Conservation (phyloP, 306 rosid species). For the Begonia loranthoides region DNA sequence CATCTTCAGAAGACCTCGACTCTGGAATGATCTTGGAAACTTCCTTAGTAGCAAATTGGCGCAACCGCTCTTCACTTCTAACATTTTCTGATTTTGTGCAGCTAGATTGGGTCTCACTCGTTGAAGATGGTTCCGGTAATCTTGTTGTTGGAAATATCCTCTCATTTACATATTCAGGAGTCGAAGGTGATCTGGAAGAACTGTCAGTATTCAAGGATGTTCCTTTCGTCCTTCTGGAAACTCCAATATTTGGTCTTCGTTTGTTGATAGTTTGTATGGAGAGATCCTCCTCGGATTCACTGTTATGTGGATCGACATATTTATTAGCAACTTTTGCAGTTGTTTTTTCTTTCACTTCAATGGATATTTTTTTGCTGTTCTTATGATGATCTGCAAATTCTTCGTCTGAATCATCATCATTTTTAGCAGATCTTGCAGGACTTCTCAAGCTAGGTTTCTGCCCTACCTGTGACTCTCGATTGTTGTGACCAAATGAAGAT, state of each 20-base stretch:
- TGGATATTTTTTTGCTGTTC: conserved; percentile 20
- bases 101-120: conserved; percentile 1
- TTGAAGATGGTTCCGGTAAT: no score
- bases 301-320: conserved; percentile 37
- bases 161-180: conserved; percentile 26
- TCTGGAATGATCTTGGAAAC: conserved; percentile 18
- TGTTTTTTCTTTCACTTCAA: conserved; percentile 25
- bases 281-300: conserved; percentile 37
- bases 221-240: conserved; percentile 50
- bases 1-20: conserved; percentile 20
- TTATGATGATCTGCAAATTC: conserved; percentile 13
- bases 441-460: conserved; percentile 10
- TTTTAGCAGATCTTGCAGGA: conserved; percentile 16
- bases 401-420: conserved; percentile 16
- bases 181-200: conserved; percentile 6
- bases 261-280: conserved; percentile 22
- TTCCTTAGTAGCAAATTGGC: conserved; percentile 14
- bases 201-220: conserved; percentile 24
- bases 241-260: conserved; percentile 25
- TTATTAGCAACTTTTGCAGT: conserved; percentile 22
- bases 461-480: conserved; percentile 22
- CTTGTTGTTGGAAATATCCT: conserved; percentile 32
- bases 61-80: conserved; percentile 1
- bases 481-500: conserved; percentile 12
- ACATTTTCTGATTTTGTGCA: not conserved